Evolutionary conservation across 805 yeast genomes (phyloP), one percentile per base, ranked within the genome.

Genomic region (Kodamaea nitidulidarum): DNA sequence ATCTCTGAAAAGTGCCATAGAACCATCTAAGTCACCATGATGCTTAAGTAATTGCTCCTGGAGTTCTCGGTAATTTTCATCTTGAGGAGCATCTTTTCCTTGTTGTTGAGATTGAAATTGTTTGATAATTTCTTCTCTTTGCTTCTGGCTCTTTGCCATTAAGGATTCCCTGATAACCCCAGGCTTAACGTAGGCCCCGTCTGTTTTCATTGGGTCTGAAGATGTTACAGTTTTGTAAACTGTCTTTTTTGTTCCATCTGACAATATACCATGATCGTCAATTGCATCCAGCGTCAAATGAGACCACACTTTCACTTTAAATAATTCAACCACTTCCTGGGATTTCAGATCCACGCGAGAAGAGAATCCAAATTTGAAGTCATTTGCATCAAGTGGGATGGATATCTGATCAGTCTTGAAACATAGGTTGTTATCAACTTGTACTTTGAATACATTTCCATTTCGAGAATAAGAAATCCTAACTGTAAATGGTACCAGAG

Each of bases 401-500:
- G 59, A 53, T 26, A 84, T 63, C 39, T 75, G 58, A 42, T 76
- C 73, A 0, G 88, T 80, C 56, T 79, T 79, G 58, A 84, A 76
- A 52, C 88, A 80, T 41, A 84, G 66, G 48, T 73, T 77, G 56
- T 84, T 84, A 58, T 84, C 87, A 36, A 82, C 63, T 45, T 84
- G 87, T n/a, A 84, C 70, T 47, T 81, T 80, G 46, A 81, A 67
- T 43, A 74, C 58, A 11, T 67, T 63, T 18, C 57, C 55, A 29
- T 62, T 54, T 7, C 58, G 57, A 16, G 77, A 73, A 50, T 81
- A 82, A 7, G 82, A 76, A 10, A 84, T 47, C 59, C 88, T 75
- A n/a, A 83, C 38, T 1, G 85, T 81, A 16, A 75, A 65, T 8
- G 95, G 95, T 4, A 83, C 85, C 45, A 76, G 76, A 0, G 87